Base-by-base conservation (phyloP, 2,329 filamentous ascomycete genomes). In the Phyllosticta paracitricarpa region DNA sequence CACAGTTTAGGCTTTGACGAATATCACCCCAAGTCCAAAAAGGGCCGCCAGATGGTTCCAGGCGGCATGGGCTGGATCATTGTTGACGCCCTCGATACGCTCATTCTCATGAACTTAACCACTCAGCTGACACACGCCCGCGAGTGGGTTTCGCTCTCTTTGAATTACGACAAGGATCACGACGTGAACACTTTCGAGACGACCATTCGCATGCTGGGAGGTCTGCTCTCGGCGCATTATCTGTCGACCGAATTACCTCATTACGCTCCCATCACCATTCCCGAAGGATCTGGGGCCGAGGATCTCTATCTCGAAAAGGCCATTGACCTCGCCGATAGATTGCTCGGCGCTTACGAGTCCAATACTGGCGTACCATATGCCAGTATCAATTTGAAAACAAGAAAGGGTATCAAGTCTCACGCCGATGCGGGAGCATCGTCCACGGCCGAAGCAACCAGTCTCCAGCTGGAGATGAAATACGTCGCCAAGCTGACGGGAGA, bases 141-240 rank as follows among this genome's bases (percentile, higher is more conserved):
- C 61, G 84, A 96, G 70, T 99, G 94, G 94, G 85, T 99, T 56
- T 82, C 89, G 1, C 87, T 85, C 4, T 86, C 86, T 7, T 76
- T 97, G 64, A 87, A 86, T 10, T 97, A 95, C 76, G 87, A 97
- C 63, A 91, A 96, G 73, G 82, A 97, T 69, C 91, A 97, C 72
- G 91, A 97, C 72, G 93, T 99, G 61, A 97, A 91, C 73, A 97
- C 91, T 0, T 99, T 97, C 68, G 94, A 99, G 77, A 97, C 93
- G 7, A 97, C 93, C 0, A 97, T 97, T 68, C 89, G 94, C 58
- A 97, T 97, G 92, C 80, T 99, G 57, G 94, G 94, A 17, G 94
- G 94, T 10, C 79, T 99, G 52, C 80, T 99, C 35, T 92, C 92
- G 1, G 94, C 94, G 9, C 91, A 99, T 73, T 97, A 97, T 74